phyloP scores from a whole-genome alignment of 1,284 basidiomycete species.

The Cutaneotrichosporon sp. region DNA sequence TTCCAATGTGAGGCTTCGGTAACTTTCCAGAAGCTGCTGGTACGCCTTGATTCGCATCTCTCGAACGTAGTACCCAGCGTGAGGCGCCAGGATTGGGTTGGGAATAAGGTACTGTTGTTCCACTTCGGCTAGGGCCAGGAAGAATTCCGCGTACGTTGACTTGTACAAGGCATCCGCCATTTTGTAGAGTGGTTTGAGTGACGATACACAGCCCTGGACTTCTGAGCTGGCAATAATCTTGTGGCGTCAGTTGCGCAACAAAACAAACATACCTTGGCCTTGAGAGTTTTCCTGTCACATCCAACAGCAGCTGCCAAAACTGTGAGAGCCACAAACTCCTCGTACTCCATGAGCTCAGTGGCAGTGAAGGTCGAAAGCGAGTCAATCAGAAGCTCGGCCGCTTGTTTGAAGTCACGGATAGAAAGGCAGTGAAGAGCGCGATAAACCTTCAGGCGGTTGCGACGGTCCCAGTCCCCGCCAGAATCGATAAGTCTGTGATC shows the following conservation, averaged over 20 bases:
- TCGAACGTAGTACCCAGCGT: conserved; percentile 84
- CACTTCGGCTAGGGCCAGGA: conserved; percentile 79
- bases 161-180: conserved; percentile 67
- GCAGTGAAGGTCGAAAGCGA: conserved; percentile 92
- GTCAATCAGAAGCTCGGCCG: conserved; percentile 73
- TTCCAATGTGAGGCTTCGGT: conserved; percentile 82
- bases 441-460: conserved; percentile 95
- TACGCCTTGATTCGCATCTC: conserved; percentile 98
- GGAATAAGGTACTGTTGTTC: conserved; percentile 82
- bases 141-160: conserved; percentile 92
- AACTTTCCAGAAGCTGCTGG: conserved; percentile 83
- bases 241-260: conserved; percentile 2
- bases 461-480: conserved; percentile 96
- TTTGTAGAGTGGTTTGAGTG: conserved; percentile 51
- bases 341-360: conserved; percentile 80
- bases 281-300: conserved; percentile 77
- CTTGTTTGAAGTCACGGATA: conserved; percentile 69
- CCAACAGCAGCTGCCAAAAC: conserved; percentile 75
- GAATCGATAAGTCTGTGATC: conserved; percentile 76
- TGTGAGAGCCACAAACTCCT: conserved; percentile 83
- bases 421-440: conserved; percentile 78
- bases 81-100: conserved; percentile 76
- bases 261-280: conserved; percentile 75
- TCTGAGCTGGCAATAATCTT: conserved; percentile 55
- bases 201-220: conserved; percentile 50